Base-by-base conservation (phyloP, 192 early-diverging fungal genomes). In the Backusella tarrabulga region DNA sequence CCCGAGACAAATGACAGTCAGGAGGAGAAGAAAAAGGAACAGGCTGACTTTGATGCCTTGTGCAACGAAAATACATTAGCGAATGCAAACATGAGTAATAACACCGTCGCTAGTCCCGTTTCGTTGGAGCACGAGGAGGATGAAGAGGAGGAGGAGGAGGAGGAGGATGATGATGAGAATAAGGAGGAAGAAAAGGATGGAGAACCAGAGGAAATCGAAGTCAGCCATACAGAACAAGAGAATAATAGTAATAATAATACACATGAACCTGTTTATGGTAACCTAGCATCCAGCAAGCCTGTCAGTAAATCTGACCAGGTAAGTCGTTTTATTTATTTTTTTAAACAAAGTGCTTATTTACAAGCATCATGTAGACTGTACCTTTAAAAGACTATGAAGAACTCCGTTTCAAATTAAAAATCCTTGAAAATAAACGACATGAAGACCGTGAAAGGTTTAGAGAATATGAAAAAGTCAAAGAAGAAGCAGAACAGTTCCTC, bases 301-400 rank as follows among this genome's bases (percentile, higher is more conserved):
- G 21, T 71, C 34, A 77, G 50, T 46, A 77, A 77, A 71, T 71
- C n/a, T 4, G 76, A 77, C 17, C 76, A 71, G 4, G 56, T 63
- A 63, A 29, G 23, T 60, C 17, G n/a, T 19, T 52, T 50, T 50
- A 12, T 50, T 52, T 52, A 3, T 17, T 52, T 52, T n/a, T 19
- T 26, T 40, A 44, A 15, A 36, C 3, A 21, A 36, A 14, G 6
- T 76, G 17, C 40, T 81, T 81, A 56, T 21, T 56, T 21, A 56
- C 8, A 7, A 56, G 8, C n/a, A 56, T 56, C 5, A 8, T 63
- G 4, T 63, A 63, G 52, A 87, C 78, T 8, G 87, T 92, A 15
- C 76, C 91, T n/a, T 32, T 90, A 40, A 91, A 91, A 80, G 92
- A 96, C 42, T 86, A 89, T 56, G 95, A 96, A 70, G 95, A 95